These are phyloP conservation scores for Microthlaspi erraticum DNA, from an alignment of 345 rosid species.

Conservation along the genomic window DNA sequence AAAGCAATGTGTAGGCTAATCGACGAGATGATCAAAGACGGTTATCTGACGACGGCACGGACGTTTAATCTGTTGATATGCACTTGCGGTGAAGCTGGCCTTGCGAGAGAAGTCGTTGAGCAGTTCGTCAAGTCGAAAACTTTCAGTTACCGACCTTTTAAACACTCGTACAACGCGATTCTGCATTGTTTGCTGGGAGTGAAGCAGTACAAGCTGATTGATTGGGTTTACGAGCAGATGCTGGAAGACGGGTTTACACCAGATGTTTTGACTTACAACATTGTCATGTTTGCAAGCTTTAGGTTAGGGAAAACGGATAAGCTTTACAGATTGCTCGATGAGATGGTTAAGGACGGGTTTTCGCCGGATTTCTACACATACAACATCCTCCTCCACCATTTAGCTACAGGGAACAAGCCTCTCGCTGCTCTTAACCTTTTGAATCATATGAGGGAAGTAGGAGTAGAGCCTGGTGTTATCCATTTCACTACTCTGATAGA, in stretches of 20 bases:
- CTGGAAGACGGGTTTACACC: slow-evolving; percentile 62
- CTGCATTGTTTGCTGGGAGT: slow-evolving; percentile 58
- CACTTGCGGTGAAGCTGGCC: slow-evolving; percentile 77
- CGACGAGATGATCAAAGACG: slow-evolving; percentile 86
- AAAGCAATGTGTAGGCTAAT: slow-evolving; percentile 88
- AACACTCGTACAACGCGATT: slow-evolving; percentile 80
- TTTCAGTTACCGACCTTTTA: slow-evolving; percentile 79
- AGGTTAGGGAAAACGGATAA: slow-evolving; percentile 71
- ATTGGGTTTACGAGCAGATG: slow-evolving; percentile 87
- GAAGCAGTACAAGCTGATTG: slow-evolving; percentile 79
- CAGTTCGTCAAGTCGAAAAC: slow-evolving; percentile 76
- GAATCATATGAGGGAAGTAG: slow-evolving; percentile 79
- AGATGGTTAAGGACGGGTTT: slow-evolving; percentile 66
- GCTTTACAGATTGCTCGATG: slow-evolving; percentile 72
- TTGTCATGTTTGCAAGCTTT: slow-evolving; percentile 72
- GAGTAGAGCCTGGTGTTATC: slow-evolving; percentile 66
- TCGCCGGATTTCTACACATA: slow-evolving; percentile 83
- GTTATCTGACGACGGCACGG: slow-evolving; percentile 72
- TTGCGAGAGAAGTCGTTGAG: slow-evolving; percentile 71
- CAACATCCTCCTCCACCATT: slow-evolving; percentile 80
- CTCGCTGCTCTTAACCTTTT: slow-evolving; percentile 74
- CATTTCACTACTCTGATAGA: slow-evolving; percentile 89
- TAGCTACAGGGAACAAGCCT: slow-evolving; percentile 81
- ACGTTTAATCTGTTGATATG: slow-evolving; percentile 82
- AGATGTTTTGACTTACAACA: slow-evolving; percentile 72